Base-by-base conservation (phyloP, 768 basidiomycete genomes). In the Collybiopsis confluens region DNA sequence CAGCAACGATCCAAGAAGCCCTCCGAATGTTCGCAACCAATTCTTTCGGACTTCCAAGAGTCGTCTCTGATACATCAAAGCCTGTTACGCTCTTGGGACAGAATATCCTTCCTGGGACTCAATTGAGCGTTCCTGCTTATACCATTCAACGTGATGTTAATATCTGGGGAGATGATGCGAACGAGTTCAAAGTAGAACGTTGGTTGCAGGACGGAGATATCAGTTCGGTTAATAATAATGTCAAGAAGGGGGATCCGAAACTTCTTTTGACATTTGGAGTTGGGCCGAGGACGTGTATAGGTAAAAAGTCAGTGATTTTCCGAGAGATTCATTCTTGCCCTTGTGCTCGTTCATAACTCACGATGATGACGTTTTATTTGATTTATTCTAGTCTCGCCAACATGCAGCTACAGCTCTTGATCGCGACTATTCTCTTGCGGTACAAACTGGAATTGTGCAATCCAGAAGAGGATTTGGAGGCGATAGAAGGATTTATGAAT, bases 401-500 rank as follows among this genome's bases (percentile, higher is more conserved):
- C n/a, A 40, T 55, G 47, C 54, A 55, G 18, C 30, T 55, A 30
- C 54, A 55, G 27, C 54, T 55, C n/a, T 20, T 49, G 24, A 37
- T 55, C 7, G 24, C 46, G 15, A 55, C 54, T 5, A 38, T 50
- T 10, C 33, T 55, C 15, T 20, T 55, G 24, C 46, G 54, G 2
- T 55, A 55, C 54, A 49, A 55, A 30, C 24, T 55, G 18, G 44
- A 37, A 28, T 20, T 55, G 28, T 49, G 33, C 33, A 35, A 40
- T n/a, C 54, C 54, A 7, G 47, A 44, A 13, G 48, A 36, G 18
- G 46, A 43, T 26, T 44, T 55, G 26, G 41, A 45, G 23, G 49
- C 47, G 15, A 44, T 55, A 13, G 54, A 55, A 24, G 54, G 54
- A 11, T 55, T 55, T 35, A 55, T 55, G 54, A 47, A 55, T 24